phyloP scores from a whole-genome alignment of 2,329 filamentous ascomycete genomes.

The Acephala macrosclerotiorum region DNA sequence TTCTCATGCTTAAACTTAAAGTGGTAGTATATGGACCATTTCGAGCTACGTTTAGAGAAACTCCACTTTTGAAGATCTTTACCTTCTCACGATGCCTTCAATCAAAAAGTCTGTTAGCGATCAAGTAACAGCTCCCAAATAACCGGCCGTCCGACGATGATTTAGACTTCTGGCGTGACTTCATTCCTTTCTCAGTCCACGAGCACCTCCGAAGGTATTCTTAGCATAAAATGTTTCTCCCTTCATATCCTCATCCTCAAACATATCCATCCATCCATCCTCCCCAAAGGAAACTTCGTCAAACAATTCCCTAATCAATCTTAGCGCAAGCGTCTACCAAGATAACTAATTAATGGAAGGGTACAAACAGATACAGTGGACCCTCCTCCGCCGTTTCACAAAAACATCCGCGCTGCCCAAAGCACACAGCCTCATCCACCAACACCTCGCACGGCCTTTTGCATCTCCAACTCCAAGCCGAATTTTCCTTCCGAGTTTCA shows the following conservation, averaged over 20 bases:
- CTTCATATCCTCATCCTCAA: background rate
- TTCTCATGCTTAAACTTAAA: conserved; percentile 3
- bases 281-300: conserved; percentile 2
- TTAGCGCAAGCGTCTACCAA: background rate
- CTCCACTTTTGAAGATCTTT: background rate
- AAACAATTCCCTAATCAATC: background rate
- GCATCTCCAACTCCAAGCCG: background rate
- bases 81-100: background rate
- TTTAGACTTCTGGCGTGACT: conserved; percentile 5
- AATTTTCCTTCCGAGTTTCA: conserved; percentile 9
- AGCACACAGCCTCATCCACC: conserved; percentile 12
- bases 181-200: background rate
- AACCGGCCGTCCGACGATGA: conserved; percentile 3
- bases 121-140: conserved; percentile 1
- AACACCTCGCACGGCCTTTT: background rate
- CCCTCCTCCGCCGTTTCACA: conserved; percentile 17
- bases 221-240: conserved; percentile 1
- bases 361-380: background rate
- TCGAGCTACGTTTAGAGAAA: background rate
- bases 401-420: conserved; percentile 20
- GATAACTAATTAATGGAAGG: background rate
- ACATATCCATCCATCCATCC: conserved; percentile 8
- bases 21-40: background rate
- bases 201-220: background rate
- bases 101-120: conserved; percentile 9